Percentiles rank a stretch among this genome's conserved stretches.
These are phyloP conservation scores for Crepidotus variabilis DNA, from an alignment of 768 basidiomycete genomes.

Conservation along the genomic window DNA sequence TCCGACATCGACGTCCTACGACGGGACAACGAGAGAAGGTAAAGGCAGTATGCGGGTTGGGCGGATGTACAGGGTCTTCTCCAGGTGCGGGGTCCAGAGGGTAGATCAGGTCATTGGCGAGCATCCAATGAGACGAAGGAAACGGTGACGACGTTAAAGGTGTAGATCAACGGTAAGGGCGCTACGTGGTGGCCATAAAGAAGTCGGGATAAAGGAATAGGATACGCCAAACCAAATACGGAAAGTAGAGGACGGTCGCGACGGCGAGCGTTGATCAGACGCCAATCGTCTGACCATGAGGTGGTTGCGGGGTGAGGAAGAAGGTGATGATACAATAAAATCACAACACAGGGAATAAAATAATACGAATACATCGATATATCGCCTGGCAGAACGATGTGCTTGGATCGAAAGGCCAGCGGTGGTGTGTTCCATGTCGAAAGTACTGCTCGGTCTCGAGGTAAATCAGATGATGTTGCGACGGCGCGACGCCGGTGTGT, in stretches of 20 bases:
- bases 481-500: conserved; percentile 62
- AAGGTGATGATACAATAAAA: conserved; percentile 34
- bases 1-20: not conserved
- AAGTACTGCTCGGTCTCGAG: conserved; percentile 14
- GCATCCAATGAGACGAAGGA: not conserved
- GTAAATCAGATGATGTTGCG: conserved; percentile 9
- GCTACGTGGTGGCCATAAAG: conserved; percentile 8
- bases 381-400: conserved; percentile 12
- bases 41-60: not conserved
- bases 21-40: not conserved
- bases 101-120: not conserved
- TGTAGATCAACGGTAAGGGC: conserved; percentile 15
- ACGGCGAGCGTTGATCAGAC: conserved; percentile 24
- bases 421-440: conserved; percentile 26
- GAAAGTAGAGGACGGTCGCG: conserved; percentile 10
- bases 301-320: conserved; percentile 11
- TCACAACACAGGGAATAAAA: conserved; percentile 36
- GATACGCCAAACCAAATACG: conserved; percentile 6
- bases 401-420: conserved; percentile 16
- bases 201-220: conserved; percentile 17
- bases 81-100: not conserved
- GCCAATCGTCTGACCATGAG: conserved; percentile 19
- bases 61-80: not conserved
- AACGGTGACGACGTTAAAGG: not conserved
- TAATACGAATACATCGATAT: conserved; percentile 13